phyloP scores from a whole-genome alignment of 1,139 yeast species.

The Diutina rugosa region DNA sequence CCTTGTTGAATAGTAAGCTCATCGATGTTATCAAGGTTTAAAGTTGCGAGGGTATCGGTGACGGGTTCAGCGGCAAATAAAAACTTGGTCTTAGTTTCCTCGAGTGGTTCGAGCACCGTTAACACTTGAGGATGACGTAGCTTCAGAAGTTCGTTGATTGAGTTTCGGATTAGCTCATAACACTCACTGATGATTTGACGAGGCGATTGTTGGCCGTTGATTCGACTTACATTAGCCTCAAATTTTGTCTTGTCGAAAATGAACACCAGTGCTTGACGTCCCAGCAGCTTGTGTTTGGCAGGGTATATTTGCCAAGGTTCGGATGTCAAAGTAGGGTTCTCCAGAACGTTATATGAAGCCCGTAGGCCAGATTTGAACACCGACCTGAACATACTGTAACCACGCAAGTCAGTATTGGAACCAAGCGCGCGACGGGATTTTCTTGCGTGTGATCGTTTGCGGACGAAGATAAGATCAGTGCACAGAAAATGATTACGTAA shows the following conservation, averaged over 20 bases:
- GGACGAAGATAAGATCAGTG: background rate
- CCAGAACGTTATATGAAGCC: slow-evolving; percentile 60
- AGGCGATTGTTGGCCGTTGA: slow-evolving; percentile 37
- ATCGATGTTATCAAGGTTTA: slow-evolving; percentile 35
- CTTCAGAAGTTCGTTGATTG: slow-evolving; percentile 62
- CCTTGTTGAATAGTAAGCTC: slow-evolving; percentile 79
- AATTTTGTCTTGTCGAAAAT: slow-evolving; percentile 76
- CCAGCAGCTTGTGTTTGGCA: slow-evolving; percentile 50
- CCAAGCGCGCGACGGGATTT: background rate
- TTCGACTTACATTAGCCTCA: slow-evolving; percentile 40
- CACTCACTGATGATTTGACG: slow-evolving; percentile 23
- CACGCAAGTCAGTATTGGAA: background rate
- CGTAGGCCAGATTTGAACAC: slow-evolving; percentile 53
- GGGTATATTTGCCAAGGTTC: slow-evolving; percentile 85
- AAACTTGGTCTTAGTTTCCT: slow-evolving; percentile 68
- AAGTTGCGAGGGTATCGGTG: slow-evolving; percentile 40
- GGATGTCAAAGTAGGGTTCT: slow-evolving; percentile 58
- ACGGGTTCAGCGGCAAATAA: slow-evolving; percentile 81
- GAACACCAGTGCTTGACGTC: slow-evolving; percentile 63
- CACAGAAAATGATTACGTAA: background rate
- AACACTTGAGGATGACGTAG: slow-evolving; percentile 81
- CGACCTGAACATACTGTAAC: slow-evolving; percentile 6
- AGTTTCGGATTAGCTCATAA: slow-evolving; percentile 26
- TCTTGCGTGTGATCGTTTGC: background rate
- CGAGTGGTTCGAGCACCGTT: slow-evolving; percentile 74